A percentile compares a stretch with the other conserved stretches of the same genome.
These are phyloP conservation scores for Apiotrichum siamense DNA, from an alignment of 1,284 basidiomycete species.

Conservation along the genomic window DNA sequence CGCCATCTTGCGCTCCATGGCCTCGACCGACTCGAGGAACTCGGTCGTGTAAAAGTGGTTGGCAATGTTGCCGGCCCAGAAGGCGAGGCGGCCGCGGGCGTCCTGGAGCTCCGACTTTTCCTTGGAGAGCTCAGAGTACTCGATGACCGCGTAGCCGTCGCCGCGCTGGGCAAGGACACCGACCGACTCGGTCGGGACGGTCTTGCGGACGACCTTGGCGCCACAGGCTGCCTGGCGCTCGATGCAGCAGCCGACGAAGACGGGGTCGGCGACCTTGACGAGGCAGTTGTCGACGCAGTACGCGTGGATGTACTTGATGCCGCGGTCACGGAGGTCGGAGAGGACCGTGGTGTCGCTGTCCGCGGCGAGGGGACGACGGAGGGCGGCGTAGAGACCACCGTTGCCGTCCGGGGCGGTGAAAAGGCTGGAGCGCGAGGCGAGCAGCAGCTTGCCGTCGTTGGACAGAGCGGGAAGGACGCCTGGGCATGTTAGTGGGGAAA, in stretches of 20 bases:
- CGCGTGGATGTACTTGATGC: conserved; percentile 82
- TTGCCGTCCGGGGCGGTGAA: conserved; percentile 97
- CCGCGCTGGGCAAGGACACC: conserved; percentile 85
- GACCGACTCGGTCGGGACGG: conserved; percentile 79
- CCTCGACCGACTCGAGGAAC: conserved; percentile 73
- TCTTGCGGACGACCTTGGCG: conserved; percentile 93
- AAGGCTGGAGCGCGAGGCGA: conserved; percentile 69
- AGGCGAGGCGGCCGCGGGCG: conserved; percentile 66
- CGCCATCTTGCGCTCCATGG: conserved; percentile 82
- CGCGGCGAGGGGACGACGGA: conserved; percentile 67
- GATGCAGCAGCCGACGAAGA: conserved; percentile 93
- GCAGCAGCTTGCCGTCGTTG: conserved; percentile 87
- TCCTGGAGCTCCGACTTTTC: conserved; percentile 77
- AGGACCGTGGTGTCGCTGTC: conserved; percentile 63
- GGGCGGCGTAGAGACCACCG: conserved; percentile 91
- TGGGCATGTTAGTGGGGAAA: conserved; percentile 41
- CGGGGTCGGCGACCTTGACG: conserved; percentile 91
- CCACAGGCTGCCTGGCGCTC: conserved; percentile 78
- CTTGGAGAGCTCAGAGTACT: conserved; percentile 92
- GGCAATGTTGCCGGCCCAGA: conserved; percentile 94
- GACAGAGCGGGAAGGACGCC: conserved; percentile 93
- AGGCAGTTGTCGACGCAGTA: conserved; percentile 99
- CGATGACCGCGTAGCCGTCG: conserved; percentile 82
- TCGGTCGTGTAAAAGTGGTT: conserved; percentile 96
- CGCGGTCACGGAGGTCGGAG: conserved; percentile 69